Base-by-base conservation (phyloP, 1,284 basidiomycete species). In the Marasmius fiardii region DNA sequence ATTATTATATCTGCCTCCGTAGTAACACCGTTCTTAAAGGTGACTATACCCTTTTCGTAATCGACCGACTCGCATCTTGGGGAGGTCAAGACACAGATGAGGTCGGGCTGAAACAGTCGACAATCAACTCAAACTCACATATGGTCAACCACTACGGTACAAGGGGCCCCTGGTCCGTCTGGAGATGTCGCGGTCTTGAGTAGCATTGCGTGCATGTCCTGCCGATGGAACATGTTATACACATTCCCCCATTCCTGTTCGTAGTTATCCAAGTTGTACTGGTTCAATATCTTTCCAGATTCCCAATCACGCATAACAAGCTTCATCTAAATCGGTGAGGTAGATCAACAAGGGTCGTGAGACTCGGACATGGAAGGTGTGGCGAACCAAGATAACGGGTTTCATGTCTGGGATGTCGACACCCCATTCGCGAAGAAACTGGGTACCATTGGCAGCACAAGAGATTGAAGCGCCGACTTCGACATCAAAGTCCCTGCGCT, bases 1-100 rank as follows among this genome's bases (percentile, higher is more conserved):
- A 77, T 60, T 47, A 76, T 69, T 14, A 77, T 55, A 62, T 76
- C 73, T 41, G 67, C 69, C 4, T 63, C 59, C 34, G 71, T 53
- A 1, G 63, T 63, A 44, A 63, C 63, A 12, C 73, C 73, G 31
- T 68, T 67, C 43, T 62, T 59, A 58, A 73, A 69, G 1, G 65
- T 73, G 12, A 73, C 64, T 3, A 62, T 67, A 1, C 67, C 62
- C 43, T 59, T 51, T 59, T 67, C 62, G 21, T 58, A 50, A 43
- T 69, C 63, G 26, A 69, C 64, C 14, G 53, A 61, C n/a, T 67
- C 58, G 47, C 66, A 68, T 34, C 66, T 67, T 35, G 6, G 14
- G 31, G 37, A 35, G 18, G 43, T 28, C 11, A 10, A 33, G 4
- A 6, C 31, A 14, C 7, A 4, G 16, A 12, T 12, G 28, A 33